A percentile compares a stretch with the other conserved stretches of the same genome.
These are phyloP conservation scores for Lichtheimia ornata DNA, from an alignment of 371 early-diverging fungal species.

Conservation along the genomic window DNA sequence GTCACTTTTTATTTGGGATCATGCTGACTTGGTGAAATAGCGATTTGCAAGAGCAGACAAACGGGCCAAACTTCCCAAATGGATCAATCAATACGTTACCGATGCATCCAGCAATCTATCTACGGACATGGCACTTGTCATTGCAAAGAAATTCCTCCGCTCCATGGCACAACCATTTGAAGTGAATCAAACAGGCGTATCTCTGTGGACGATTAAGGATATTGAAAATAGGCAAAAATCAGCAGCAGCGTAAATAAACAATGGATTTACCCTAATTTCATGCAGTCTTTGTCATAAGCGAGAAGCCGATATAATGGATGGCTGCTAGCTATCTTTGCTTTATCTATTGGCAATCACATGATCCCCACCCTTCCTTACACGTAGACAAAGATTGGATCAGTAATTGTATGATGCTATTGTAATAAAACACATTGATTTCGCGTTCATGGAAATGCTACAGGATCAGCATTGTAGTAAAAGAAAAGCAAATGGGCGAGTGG, in stretches of 20 bases:
- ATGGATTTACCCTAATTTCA: background rate
- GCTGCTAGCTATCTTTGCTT: no score
- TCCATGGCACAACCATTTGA: conserved; percentile 98
- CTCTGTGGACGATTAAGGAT: conserved; percentile 65
- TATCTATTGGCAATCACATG: no score
- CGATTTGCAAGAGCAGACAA: conserved; percentile 96
- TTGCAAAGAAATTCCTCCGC: conserved; percentile 94
- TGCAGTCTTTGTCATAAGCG: no score
- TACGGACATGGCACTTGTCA: conserved; percentile 97
- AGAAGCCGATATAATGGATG: no score
- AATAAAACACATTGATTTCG: no score
- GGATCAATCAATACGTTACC: conserved; percentile 94
- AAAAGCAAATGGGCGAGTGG: no score
- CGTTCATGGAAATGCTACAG: no score
- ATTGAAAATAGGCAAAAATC: conserved; percentile 52
- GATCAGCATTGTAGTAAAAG: no score
- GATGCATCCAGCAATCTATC: conserved; percentile 93
- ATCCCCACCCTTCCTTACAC: no score
- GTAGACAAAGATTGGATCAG: no score
- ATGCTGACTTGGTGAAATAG: conserved; percentile 24
- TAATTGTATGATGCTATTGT: no score
- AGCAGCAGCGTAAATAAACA: conserved; percentile 10
- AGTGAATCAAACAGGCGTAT: conserved; percentile 61
- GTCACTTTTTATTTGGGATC: background rate
- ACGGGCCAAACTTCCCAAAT: conserved; percentile 95